Base-by-base conservation (phyloP, 768 basidiomycete genomes). In the Pleurotus giganteus region DNA sequence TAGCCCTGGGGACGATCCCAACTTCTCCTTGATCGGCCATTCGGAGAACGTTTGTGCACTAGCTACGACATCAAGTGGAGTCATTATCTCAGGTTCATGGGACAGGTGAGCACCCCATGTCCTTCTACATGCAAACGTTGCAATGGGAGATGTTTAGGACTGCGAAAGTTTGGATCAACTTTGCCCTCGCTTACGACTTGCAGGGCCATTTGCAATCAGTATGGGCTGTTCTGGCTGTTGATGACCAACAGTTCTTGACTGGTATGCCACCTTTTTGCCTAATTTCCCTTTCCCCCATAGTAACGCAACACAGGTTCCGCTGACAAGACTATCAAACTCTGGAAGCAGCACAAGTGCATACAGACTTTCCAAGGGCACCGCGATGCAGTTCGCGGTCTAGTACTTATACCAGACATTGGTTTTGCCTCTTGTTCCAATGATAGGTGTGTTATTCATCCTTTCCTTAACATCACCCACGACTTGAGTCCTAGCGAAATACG, bases 341-440 rank as follows among this genome's bases (percentile, higher is more conserved):
- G 94, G 91, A 73, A 83, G 50, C 79, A 86, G 60, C 84, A 89
- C 68, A 91, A 91, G 69, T 74, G 71, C 23, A 59, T 93, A 8
- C 82, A 83, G 41, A 91, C 87, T 8, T 98, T 84, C 66, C 76
- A 77, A 32, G 96, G 95, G 2, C 97, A 99, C 69, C 84, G 80
- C 58, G 94, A 96, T 64, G 93, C 93, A 41, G 96, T 99, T 15
- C 86, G 97, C 58, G 89, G 87, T 4, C 71, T 99, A 29, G 84
- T 88, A 2, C 68, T 90, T 49, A 76, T 95, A 23, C 85, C 88
- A 12, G 89, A 93, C 65, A 84, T 92, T 58, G 91, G 94, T 4
- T 99, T 99, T 67, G 97, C 91, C 46, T 97, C 93, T 39, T 96
- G 91, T 59, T 91, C 90, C 13, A 98, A 99, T 63, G 97, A 99